phyloP scores from a whole-genome alignment of 805 yeast species.

The Saturnispora hagleri region DNA sequence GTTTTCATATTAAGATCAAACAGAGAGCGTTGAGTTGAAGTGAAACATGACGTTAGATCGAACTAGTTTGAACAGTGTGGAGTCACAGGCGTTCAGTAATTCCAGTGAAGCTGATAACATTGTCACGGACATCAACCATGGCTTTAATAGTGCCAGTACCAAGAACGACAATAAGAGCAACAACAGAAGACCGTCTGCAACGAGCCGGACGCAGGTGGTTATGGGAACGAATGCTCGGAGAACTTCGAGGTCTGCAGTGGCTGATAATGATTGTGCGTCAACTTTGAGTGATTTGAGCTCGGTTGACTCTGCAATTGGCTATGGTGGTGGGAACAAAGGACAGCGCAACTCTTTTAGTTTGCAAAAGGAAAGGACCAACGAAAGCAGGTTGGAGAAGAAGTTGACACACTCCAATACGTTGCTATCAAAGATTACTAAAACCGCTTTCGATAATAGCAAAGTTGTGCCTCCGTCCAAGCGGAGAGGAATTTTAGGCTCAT shows the following conservation, averaged over 20 bases:
- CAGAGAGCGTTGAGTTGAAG: neutral
- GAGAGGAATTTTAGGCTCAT: conserved; percentile 47
- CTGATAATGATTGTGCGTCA: neutral
- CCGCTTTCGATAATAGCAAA: conserved; percentile 20
- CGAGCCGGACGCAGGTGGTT: conserved; percentile 2
- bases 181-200: conserved; percentile 7
- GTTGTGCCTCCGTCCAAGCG: conserved; percentile 34
- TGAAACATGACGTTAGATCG: neutral
- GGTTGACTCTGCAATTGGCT: neutral
- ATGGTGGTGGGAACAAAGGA: neutral
- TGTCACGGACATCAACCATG: neutral
- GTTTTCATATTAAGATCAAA: neutral
- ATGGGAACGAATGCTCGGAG: conserved; percentile 1
- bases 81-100: neutral
- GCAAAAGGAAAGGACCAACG: neutral
- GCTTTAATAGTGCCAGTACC: neutral
- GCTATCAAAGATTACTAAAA: conserved; percentile 13
- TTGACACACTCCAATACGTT: conserved; percentile 7
- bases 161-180: neutral
- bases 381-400: conserved; percentile 1
- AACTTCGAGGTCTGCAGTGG: neutral
- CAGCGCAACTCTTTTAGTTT: neutral
- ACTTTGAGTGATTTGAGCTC: neutral
- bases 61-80: neutral
- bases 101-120: neutral